These are phyloP conservation scores for Starmera amethionina DNA, from an alignment of 805 yeast genomes.

Conservation along the genomic window DNA sequence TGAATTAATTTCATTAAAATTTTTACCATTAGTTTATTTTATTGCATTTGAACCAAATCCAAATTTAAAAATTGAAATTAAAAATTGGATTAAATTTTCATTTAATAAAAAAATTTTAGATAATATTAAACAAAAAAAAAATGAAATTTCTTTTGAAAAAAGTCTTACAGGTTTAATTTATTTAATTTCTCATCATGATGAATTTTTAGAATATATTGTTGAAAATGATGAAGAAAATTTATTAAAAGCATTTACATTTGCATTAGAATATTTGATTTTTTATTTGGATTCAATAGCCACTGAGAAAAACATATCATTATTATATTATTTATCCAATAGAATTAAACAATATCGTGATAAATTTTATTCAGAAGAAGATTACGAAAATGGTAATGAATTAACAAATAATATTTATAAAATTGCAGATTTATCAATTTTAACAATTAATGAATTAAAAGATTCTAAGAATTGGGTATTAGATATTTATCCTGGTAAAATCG, in stretches of 20 bases:
- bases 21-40: slow-evolving; percentile 59
- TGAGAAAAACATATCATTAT: slow-evolving; percentile 56
- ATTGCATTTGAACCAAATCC: slow-evolving; percentile 66
- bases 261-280: slow-evolving; percentile 50
- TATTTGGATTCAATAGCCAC: slow-evolving; percentile 51
- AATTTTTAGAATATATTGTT: slow-evolving; percentile 36
- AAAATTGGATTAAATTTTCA: slow-evolving; percentile 66
- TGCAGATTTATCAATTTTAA: slow-evolving; percentile 65
- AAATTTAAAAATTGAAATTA: slow-evolving; percentile 36
- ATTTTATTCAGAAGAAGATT: slow-evolving; percentile 25
- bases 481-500: slow-evolving; percentile 75
- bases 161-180: slow-evolving; percentile 59
- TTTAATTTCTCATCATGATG: slow-evolving; percentile 66
- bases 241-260: slow-evolving; percentile 39
- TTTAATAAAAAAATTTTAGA: slow-evolving; percentile 21
- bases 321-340: slow-evolving; percentile 69
- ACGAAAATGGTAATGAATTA: slow-evolving; percentile 15
- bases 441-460: slow-evolving; percentile 48
- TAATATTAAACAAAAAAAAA: slow-evolving; percentile 19
- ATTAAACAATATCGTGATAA: slow-evolving; percentile 71
- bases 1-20: slow-evolving; percentile 51
- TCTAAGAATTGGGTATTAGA: slow-evolving; percentile 57
- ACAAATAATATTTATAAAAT: slow-evolving; percentile 45
- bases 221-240: slow-evolving; percentile 17
- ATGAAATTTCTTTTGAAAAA: slow-evolving; percentile 50